These are phyloP conservation scores for Monilinia fructicola DNA, from an alignment of 2,329 filamentous ascomycete species.

Conservation along the genomic window DNA sequence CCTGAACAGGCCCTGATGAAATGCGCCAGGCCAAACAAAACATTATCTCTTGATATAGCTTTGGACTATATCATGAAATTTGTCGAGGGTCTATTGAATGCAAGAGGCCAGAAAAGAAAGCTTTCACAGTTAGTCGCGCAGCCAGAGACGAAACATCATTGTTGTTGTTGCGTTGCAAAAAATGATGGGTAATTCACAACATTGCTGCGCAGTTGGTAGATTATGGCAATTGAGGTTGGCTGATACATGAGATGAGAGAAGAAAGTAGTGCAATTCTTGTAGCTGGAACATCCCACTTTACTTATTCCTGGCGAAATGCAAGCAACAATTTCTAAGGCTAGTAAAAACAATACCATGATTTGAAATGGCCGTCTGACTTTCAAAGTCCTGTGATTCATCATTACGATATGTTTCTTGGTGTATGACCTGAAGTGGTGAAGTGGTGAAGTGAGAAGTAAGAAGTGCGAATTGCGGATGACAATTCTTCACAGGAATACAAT, in stretches of 20 bases:
- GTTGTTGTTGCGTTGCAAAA: background rate
- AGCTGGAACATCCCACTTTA: background rate
- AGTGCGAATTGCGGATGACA: no score
- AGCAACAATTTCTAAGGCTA: background rate
- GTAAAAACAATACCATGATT: background rate
- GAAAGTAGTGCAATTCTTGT: background rate
- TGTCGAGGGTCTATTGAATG: slow-evolving; percentile 1
- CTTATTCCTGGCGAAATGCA: background rate
- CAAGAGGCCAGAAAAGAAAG: slow-evolving; percentile 6
- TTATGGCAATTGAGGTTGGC: background rate
- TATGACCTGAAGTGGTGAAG: no score
- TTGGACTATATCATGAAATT: background rate
- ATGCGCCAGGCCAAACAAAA: slow-evolving; percentile 23
- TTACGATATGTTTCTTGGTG: background rate
- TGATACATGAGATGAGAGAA: background rate
- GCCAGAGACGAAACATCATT: background rate
- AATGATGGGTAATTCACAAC: background rate
- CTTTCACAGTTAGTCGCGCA: background rate
- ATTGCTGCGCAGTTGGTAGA: background rate
- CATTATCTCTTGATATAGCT: background rate
- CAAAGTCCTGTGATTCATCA: no score
- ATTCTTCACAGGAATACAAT: no score
- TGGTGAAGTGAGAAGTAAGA: no score
- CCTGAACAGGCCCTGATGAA: slow-evolving; percentile 35
- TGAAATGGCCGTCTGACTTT: background rate